phyloP scores from a whole-genome alignment of 1,284 basidiomycete species.

The Rhizoctonia solani region DNA sequence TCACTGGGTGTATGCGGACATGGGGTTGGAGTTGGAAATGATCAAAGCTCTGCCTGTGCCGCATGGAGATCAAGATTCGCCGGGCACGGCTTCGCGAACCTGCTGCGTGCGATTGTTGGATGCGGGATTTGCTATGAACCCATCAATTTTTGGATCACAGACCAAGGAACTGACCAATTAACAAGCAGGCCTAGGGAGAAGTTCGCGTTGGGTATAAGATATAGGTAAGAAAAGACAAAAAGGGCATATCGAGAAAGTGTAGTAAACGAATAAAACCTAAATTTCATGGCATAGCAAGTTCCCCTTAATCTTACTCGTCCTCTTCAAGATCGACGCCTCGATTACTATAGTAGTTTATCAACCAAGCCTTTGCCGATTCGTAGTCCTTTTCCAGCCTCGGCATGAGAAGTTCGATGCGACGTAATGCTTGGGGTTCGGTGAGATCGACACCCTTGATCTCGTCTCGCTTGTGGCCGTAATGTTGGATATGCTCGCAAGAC shows the following conservation, averaged over 20 bases:
- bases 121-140: neutral
- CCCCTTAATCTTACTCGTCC: neutral
- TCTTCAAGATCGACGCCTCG: conserved; percentile 40
- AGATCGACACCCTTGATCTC: conserved; percentile 52
- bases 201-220: neutral
- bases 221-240: neutral
- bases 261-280: neutral
- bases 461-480: conserved; percentile 51
- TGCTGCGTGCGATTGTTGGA: neutral
- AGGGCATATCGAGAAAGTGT: neutral
- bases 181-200: neutral
- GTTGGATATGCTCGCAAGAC: conserved; percentile 57
- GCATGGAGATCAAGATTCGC: conserved; percentile 23
- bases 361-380: conserved; percentile 57
- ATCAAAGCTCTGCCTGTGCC: neutral
- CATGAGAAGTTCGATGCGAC: conserved; percentile 60
- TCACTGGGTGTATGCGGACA: neutral
- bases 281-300: neutral
- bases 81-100: conserved; percentile 17
- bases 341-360: conserved; percentile 54
- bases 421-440: conserved; percentile 62
- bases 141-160: neutral
- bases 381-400: conserved; percentile 61
- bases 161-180: neutral
- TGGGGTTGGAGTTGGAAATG: neutral